phyloP scores from a whole-genome alignment of 208 protist species.

The Naegleria lovaniensis region DNA sequence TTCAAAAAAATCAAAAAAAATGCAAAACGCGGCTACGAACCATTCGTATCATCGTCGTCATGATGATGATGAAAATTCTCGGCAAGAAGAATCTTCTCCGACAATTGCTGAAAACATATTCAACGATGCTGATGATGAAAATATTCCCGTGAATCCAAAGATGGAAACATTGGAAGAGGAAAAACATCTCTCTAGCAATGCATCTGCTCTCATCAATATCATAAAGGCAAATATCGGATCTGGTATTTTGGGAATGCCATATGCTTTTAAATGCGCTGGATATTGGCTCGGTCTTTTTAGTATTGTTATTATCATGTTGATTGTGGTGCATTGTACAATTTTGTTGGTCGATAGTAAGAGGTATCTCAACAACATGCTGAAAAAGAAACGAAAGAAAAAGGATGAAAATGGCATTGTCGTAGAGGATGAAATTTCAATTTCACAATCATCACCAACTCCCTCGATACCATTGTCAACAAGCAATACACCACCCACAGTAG shows the following conservation, averaged over 20 bases:
- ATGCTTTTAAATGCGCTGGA: not conserved
- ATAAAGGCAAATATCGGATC: conserved; percentile 18
- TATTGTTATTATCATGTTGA: not conserved
- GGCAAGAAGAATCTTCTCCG: no score
- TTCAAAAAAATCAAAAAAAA: no score
- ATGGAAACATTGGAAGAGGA: no score
- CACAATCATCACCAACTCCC: no score
- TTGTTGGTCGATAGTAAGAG: not conserved
- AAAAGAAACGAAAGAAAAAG: not conserved
- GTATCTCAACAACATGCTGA: not conserved
- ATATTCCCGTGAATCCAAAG: no score
- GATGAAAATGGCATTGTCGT: not conserved
- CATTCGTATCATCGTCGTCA: no score
- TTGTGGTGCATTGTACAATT: not conserved
- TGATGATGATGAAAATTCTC: no score
- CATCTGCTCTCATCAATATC: not conserved
- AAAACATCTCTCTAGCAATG: not conserved
- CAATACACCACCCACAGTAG: not conserved
- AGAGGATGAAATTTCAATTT: no score
- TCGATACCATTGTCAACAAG: not conserved
- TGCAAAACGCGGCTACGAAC: no score
- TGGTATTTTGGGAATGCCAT: not conserved
- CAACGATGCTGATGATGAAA: no score
- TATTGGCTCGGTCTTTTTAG: not conserved
- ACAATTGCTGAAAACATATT: no score